These are phyloP conservation scores for Malassezia restricta DNA, from an alignment of 1,284 basidiomycete genomes.

Conservation along the genomic window DNA sequence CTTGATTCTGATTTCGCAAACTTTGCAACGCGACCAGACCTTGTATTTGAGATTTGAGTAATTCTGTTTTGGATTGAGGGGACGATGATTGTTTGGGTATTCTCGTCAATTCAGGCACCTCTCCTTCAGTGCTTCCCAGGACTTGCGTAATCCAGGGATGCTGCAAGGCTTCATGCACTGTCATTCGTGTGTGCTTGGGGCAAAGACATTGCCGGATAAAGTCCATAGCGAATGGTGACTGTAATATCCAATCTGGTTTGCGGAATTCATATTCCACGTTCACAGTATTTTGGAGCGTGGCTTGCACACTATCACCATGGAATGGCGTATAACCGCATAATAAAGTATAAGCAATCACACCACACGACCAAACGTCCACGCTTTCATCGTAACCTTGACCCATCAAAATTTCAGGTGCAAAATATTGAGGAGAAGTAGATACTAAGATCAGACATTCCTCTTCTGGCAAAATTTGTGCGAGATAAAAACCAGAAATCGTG, in stretches of 20 bases:
- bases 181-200: conserved; percentile 32
- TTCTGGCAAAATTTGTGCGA: conserved; percentile 37
- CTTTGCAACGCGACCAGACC: not conserved
- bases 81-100: not conserved
- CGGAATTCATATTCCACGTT: conserved; percentile 38
- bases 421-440: conserved; percentile 43
- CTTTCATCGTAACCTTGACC: conserved; percentile 38
- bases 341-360: conserved; percentile 43
- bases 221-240: conserved; percentile 38
- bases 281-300: conserved; percentile 39
- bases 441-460: conserved; percentile 41
- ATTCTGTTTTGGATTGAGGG: too few relatives aligned
- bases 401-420: conserved; percentile 42
- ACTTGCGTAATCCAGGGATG: conserved; percentile 38
- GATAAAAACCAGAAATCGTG: conserved; percentile 44
- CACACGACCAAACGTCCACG: conserved; percentile 43
- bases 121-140: not conserved
- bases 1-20: not conserved
- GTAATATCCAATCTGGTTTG: conserved; percentile 37
- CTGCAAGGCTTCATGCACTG: conserved; percentile 31
- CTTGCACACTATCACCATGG: conserved; percentile 36
- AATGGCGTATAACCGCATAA: conserved; percentile 46
- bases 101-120: not conserved
- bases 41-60: not conserved
- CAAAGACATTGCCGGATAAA: conserved; percentile 41